phyloP scores from a whole-genome alignment of 192 early-diverging fungal genomes.

The Backusella psychrophila region DNA sequence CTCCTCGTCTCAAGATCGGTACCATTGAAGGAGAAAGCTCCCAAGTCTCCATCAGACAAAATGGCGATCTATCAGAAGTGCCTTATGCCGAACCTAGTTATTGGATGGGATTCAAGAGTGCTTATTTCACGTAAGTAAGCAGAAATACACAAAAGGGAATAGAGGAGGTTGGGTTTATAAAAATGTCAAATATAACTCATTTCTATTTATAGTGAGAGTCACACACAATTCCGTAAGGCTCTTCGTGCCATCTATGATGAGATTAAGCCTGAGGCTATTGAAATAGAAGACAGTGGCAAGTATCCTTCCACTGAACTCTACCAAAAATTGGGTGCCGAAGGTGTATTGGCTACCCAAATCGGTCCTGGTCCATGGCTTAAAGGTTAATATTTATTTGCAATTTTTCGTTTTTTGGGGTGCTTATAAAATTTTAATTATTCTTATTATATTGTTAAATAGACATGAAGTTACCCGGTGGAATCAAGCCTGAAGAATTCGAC shows the following conservation, averaged over 20 bases:
- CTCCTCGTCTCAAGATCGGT: conserved; percentile 61
- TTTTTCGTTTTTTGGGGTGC: too few species aligned
- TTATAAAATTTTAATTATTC: too few species aligned
- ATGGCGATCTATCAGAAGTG: conserved; percentile 64
- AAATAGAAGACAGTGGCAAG: conserved; percentile 73
- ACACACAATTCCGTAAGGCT: conserved; percentile 57
- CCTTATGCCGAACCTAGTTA: conserved; percentile 80
- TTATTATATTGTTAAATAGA: background rate
- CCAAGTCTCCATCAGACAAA: conserved; percentile 32
- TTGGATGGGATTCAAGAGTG: conserved; percentile 38
- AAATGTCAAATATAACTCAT: background rate
- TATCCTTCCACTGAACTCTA: conserved; percentile 64
- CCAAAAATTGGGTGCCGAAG: conserved; percentile 64
- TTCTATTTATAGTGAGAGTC: conserved; percentile 60
- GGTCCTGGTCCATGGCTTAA: conserved; percentile 53
- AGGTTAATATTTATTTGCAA: background rate
- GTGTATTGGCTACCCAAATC: conserved; percentile 64
- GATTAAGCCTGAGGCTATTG: conserved; percentile 64
- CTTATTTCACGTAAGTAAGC: conserved; percentile 36
- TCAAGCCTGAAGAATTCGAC: conserved; percentile 66
- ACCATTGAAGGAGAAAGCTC: conserved; percentile 46
- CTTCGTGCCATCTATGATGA: conserved; percentile 72
- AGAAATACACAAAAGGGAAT: background rate
- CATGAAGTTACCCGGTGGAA: conserved; percentile 45
- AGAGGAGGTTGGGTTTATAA: background rate